Evolutionary conservation across 257 asterid genomes (phyloP), one percentile per base, ranked within the genome.

Genomic region (Solanum megistacrolobum): DNA sequence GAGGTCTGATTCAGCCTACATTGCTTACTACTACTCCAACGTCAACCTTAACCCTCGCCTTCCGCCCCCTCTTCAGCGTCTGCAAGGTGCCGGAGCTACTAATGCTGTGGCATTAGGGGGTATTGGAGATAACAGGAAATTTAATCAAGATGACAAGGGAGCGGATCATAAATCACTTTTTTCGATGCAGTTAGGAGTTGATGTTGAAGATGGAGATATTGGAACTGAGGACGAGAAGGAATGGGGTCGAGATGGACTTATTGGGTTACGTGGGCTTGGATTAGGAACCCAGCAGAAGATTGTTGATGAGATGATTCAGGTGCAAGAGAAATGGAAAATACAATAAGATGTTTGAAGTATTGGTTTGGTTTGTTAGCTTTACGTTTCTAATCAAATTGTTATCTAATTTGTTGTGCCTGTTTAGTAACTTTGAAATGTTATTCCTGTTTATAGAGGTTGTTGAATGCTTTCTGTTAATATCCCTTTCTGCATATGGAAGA

Each of bases 1-100:
- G 21, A 68, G 90, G 90, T 81, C 89, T 86, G 87, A 89, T 89
- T 87, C 90, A 86, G 90, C 90, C 9, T 89, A 89, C 87, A 85
- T 86, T 34, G 87, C 90, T 8, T 89, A 89, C 41, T 86, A 86
- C 75, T 86, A 86, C 75, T 86, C 90, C 21, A 89, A 89, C 32
- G 89, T 86, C 55, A 89, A 89, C 32, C 84, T 89, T 32, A 89
- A 89, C 87, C 90, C 90, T 60, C 48, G 90, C 86, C 79, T 88
- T 39, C 90, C 87, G 6, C 88, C 88, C 14, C 90, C 87, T 60
- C 66, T 88, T 46, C 46, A 52, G 60, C 60, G 21, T 5, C 60
- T 52, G 60, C 60, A 52, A 52, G 23, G 60, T 48, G 21, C 60
- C 23, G 60, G 60, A 16, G 84, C 29, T n/a, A 38, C 62, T 39